phyloP scores from a whole-genome alignment of 139 green algal species.

The Tetradesmus lagerheimii region DNA sequence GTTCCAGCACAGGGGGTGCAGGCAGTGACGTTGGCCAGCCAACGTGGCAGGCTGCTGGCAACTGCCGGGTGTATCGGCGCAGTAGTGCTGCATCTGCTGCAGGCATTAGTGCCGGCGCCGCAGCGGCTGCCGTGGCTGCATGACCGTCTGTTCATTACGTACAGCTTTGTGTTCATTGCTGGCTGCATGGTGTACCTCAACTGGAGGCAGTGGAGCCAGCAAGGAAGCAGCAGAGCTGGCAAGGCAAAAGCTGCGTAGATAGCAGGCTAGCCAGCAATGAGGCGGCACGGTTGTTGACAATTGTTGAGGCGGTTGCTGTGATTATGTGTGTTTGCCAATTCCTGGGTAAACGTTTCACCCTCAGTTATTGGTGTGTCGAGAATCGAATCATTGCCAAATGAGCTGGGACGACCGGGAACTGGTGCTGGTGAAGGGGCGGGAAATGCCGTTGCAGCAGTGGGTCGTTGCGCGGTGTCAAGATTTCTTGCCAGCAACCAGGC shows the following conservation, averaged over 20 bases:
- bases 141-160: conserved; percentile 67
- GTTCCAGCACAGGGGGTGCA: not conserved
- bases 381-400: no score
- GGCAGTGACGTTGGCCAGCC: not conserved
- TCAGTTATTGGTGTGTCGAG: no score
- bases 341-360: no score
- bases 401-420: no score
- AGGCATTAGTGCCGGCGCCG: conserved; percentile 55
- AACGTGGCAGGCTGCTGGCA: not conserved
- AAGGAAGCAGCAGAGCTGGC: not conserved
- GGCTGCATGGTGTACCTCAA: conserved; percentile 57
- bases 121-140: conserved; percentile 66
- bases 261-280: not conserved
- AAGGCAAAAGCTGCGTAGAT: not conserved
- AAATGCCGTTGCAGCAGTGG: no score
- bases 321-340: no score
- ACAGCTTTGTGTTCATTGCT: conserved; percentile 64
- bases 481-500: no score
- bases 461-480: no score
- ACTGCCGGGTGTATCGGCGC: not conserved
- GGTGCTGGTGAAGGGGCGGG: no score
- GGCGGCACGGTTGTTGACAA: no score
- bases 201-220: conserved; percentile 44
- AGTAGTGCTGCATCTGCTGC: conserved; percentile 54
- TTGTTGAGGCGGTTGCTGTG: no score